phyloP scores from a whole-genome alignment of 2,329 filamentous ascomycete genomes.

The Triangularia verruculosa region DNA sequence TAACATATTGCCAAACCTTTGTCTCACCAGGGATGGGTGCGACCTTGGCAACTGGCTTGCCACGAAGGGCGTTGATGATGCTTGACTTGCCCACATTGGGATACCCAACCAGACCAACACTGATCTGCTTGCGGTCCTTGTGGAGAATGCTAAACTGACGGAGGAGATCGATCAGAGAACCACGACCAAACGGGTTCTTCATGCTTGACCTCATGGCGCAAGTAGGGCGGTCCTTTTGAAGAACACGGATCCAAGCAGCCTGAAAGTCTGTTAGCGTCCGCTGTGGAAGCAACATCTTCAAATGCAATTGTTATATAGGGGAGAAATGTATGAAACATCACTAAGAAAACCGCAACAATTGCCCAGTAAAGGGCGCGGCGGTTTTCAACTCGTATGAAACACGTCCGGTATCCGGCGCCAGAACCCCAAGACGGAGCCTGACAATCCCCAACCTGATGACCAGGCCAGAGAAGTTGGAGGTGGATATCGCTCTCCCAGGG shows the following conservation, averaged over 20 bases:
- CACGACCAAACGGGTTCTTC: constrained; percentile 95
- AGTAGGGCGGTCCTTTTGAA: constrained; percentile 90
- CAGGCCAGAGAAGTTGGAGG: constrained; percentile 64
- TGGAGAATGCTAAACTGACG: constrained; percentile 91
- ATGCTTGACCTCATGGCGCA: constrained; percentile 93
- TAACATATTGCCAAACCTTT: constrained; percentile 98
- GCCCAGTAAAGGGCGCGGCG: constrained; percentile 56
- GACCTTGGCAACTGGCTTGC: constrained; percentile 90
- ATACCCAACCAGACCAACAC: constrained; percentile 72
- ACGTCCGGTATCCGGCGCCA: constrained; percentile 70
- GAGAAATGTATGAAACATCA: constrained; percentile 80
- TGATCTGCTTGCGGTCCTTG: constrained; percentile 88
- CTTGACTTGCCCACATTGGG: constrained; percentile 96
- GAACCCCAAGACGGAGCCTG: constrained; percentile 82
- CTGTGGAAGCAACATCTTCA: constrained; percentile 13
- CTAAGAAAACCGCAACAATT: constrained; percentile 89
- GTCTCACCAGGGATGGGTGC: constrained; percentile 90
- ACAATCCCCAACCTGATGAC: constrained; percentile 63
- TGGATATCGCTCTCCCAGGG: constrained; percentile 87
- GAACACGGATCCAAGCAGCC: constrained; percentile 86
- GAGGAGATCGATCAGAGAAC: constrained; percentile 85
- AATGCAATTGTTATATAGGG: constrained; percentile 30
- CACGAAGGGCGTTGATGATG: constrained; percentile 92
- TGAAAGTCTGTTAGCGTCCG: constrained; percentile 42
- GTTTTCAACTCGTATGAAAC: constrained; percentile 98